Conservation (phyloP, 2,329 filamentous ascomycete species). For the Calonectria leucothoes region DNA sequence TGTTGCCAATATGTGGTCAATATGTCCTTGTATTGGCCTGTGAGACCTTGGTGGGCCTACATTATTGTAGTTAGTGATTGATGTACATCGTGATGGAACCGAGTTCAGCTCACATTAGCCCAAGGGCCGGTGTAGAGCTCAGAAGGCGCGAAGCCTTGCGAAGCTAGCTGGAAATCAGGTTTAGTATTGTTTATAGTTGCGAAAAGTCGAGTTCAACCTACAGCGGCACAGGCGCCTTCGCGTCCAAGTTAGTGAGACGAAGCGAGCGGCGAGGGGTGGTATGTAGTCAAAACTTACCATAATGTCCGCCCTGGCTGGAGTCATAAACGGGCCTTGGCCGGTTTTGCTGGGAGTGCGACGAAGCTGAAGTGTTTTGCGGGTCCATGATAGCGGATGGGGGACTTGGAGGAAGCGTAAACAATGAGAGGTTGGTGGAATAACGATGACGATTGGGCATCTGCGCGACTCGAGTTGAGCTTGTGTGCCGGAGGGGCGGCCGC, state of each 20-base stretch:
- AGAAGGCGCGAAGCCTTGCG: conserved; percentile 88
- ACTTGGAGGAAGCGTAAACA: conserved; percentile 22
- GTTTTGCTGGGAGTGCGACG: conserved; percentile 67
- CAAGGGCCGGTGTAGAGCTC: conserved; percentile 95
- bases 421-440: conserved; percentile 31
- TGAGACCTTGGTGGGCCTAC: conserved; percentile 94
- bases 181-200: conserved; percentile 21
- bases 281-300: conserved; percentile 66
- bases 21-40: conserved; percentile 94
- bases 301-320: conserved; percentile 79
- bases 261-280: background rate
- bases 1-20: conserved; percentile 99
- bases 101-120: conserved; percentile 80
- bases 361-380: conserved; percentile 57
- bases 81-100: background rate
- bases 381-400: conserved; percentile 47
- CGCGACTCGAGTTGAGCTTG: conserved; percentile 16
- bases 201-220: conserved; percentile 40
- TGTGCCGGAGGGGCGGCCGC: conserved; percentile 8
- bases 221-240: conserved; percentile 60
- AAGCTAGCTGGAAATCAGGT: conserved; percentile 73
- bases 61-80: background rate
- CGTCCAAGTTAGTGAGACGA: conserved; percentile 32
- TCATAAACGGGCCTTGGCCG: conserved; percentile 77
- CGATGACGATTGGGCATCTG: conserved; percentile 41